These are phyloP conservation scores for Cymbopogon citratus DNA, from an alignment of 176 grass and related monocot genomes.

Conservation along the genomic window DNA sequence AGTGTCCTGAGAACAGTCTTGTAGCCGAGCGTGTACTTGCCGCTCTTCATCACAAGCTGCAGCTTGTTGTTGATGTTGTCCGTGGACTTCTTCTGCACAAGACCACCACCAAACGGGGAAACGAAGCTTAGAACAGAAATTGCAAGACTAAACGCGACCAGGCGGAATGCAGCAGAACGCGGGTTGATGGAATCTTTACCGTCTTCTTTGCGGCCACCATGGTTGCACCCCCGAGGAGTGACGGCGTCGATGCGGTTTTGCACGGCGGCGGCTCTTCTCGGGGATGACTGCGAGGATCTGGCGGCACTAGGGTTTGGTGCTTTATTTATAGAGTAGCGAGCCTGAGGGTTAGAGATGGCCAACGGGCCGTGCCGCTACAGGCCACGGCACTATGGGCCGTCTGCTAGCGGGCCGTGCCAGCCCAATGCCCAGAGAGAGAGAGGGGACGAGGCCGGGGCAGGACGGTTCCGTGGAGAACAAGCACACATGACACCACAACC, in stretches of 20 bases:
- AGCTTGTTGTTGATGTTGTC: slow-evolving; percentile 98
- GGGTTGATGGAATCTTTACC: slow-evolving; percentile 15
- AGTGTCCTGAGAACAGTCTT: slow-evolving; percentile 90
- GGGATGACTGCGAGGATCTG: slow-evolving; percentile 20
- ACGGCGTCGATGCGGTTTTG: neutral
- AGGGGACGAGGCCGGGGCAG: no score
- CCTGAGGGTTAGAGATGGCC: no score
- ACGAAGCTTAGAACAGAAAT: neutral
- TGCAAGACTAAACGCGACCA: neutral
- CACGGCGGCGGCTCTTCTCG: slow-evolving; percentile 7
- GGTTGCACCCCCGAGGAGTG: slow-evolving; percentile 26
- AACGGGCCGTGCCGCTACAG: no score
- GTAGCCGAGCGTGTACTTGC: slow-evolving; percentile 95
- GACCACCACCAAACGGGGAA: no score
- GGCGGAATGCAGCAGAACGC: neutral
- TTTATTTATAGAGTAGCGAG: no score
- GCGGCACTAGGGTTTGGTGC: no score
- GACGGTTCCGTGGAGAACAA: no score
- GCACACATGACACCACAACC: no score
- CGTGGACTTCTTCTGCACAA: slow-evolving; percentile 72
- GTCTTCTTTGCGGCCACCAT: slow-evolving; percentile 83
- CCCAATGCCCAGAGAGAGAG: no score
- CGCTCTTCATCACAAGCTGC: slow-evolving; percentile 96
- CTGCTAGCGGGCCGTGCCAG: no score
- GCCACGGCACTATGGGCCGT: no score